A percentile compares a stretch with the other conserved stretches of the same genome.
These are phyloP conservation scores for Primulina eburnea DNA, from an alignment of 257 asterid genomes.

Conservation along the genomic window DNA sequence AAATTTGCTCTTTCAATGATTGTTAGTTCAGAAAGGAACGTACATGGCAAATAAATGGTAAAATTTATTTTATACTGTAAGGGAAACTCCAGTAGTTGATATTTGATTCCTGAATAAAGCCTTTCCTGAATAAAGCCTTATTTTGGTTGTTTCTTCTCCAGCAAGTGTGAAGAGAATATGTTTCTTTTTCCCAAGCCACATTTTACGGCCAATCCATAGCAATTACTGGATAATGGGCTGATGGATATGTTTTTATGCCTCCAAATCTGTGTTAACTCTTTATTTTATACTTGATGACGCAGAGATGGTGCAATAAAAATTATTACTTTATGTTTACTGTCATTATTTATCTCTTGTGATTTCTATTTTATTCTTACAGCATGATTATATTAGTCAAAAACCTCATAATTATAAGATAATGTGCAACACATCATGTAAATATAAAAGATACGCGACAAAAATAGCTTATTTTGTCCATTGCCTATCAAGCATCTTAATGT, in stretches of 20 bases:
- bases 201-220: background rate
- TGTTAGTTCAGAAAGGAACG: background rate
- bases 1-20: background rate
- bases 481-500: background rate
- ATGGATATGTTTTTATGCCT: background rate
- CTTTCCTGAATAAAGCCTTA: too few relatives aligned
- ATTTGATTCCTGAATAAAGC: background rate
- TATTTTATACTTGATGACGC: slow-evolving; percentile 3
- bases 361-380: background rate
- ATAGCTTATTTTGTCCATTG: background rate
- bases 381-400: background rate
- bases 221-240: background rate
- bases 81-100: background rate
- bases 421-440: background rate
- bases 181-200: slow-evolving; percentile 1
- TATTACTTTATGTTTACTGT: background rate
- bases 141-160: background rate
- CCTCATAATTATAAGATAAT: background rate
- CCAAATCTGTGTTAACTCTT: background rate
- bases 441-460: background rate
- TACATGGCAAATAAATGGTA: too few relatives aligned
- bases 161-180: background rate
- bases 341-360: background rate
- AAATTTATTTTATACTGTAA: background rate
- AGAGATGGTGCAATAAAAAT: background rate